phyloP scores from a whole-genome alignment of 1,284 basidiomycete genomes.

The Cystobasidium slooffiae region DNA sequence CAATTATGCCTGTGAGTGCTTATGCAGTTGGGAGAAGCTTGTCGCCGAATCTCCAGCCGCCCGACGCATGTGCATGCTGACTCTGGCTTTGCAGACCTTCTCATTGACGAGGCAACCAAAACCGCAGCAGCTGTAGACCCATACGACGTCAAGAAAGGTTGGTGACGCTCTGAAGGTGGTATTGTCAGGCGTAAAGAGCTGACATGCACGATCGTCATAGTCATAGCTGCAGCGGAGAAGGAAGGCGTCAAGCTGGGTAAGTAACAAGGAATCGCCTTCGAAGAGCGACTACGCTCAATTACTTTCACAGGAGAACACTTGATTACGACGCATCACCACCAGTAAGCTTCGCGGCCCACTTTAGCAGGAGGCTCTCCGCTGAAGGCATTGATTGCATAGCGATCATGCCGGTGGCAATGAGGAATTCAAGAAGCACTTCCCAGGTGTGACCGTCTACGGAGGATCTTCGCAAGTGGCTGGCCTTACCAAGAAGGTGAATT shows the following conservation, averaged over 20 bases:
- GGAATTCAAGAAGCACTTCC: slow-evolving; percentile 52
- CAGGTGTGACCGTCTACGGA: slow-evolving; percentile 52
- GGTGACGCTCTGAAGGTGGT: neutral
- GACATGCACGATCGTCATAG: slow-evolving; percentile 1
- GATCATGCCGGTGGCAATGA: slow-evolving; percentile 57
- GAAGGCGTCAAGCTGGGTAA: slow-evolving; percentile 46
- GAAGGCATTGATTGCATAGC: slow-evolving; percentile 42
- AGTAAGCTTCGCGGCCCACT: slow-evolving; percentile 6
- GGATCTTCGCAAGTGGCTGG: slow-evolving; percentile 52
- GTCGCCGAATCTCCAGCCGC: slow-evolving; percentile 45
- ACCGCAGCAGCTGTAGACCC: slow-evolving; percentile 54
- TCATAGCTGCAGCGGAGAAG: slow-evolving; percentile 45
- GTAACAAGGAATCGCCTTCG: neutral
- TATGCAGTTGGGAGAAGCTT: no score
- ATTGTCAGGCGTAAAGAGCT: neutral
- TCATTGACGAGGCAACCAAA: slow-evolving; percentile 45
- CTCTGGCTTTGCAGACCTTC: slow-evolving; percentile 28
- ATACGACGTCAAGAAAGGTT: slow-evolving; percentile 44
- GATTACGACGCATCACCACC: slow-evolving; percentile 46
- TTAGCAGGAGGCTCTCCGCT: neutral
- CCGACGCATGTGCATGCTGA: slow-evolving; percentile 3
- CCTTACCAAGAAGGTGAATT: slow-evolving; percentile 50
- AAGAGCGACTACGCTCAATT: no score
- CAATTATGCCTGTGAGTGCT: slow-evolving; percentile 52
- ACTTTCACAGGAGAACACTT: slow-evolving; percentile 39